phyloP scores from a whole-genome alignment of 768 basidiomycete genomes.

The Candolleomyces eurysporus region DNA sequence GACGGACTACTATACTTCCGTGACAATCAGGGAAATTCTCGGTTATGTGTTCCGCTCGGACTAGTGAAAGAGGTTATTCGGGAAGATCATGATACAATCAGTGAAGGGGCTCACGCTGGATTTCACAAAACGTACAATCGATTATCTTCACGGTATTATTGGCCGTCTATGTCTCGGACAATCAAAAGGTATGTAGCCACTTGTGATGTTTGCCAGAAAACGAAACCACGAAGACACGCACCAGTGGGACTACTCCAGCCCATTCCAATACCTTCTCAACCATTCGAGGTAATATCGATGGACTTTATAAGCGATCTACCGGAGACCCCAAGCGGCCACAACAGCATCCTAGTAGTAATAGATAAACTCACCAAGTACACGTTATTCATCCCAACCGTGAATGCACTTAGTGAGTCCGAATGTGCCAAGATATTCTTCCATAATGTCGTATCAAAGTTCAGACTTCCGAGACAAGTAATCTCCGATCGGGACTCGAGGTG shows the following conservation, averaged over 20 bases:
- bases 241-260: too few relatives aligned
- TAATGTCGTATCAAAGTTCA: slow-evolving; percentile 22
- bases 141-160: slow-evolving; percentile 23
- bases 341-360: slow-evolving; percentile 32
- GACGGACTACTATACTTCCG: slow-evolving; percentile 21
- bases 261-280: too few relatives aligned
- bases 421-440: slow-evolving; percentile 28
- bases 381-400: slow-evolving; percentile 34
- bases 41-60: slow-evolving; percentile 26
- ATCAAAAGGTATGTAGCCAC: too few relatives aligned
- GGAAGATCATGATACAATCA: slow-evolving; percentile 21
- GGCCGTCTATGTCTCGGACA: slow-evolving; percentile 33
- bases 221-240: too few relatives aligned
- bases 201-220: too few relatives aligned
- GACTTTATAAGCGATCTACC: slow-evolving; percentile 37
- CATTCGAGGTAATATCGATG: slow-evolving; percentile 30
- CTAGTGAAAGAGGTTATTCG: slow-evolving; percentile 16
- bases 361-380: slow-evolving; percentile 37
- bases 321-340: slow-evolving; percentile 19
- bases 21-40: slow-evolving; percentile 17
- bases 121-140: slow-evolving; percentile 23
- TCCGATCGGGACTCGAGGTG: slow-evolving; percentile 26
- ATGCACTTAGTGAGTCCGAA: slow-evolving; percentile 21
- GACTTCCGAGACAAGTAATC: slow-evolving; percentile 26
- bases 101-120: slow-evolving; percentile 27